These are phyloP conservation scores for Carallia pectinifolia DNA, from an alignment of 345 rosid genomes.

Conservation along the genomic window DNA sequence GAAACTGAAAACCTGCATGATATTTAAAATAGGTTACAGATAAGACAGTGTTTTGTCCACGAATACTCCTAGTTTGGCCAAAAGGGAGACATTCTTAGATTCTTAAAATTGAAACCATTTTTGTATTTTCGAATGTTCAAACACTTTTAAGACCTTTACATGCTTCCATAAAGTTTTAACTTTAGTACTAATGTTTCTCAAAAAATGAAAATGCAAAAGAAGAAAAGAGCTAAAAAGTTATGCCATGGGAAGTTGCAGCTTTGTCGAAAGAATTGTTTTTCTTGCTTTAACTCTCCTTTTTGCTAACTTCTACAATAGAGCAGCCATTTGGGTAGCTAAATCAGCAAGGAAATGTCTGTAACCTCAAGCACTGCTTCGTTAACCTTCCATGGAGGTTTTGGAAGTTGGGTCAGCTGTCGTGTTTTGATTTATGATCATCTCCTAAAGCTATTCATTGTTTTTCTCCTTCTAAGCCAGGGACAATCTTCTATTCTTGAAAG, in stretches of 20 bases:
- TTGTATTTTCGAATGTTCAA: too few relatives aligned
- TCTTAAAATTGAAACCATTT: background rate
- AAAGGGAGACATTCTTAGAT: background rate
- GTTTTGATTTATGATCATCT: slow-evolving; percentile 14
- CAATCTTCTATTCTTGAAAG: slow-evolving; percentile 83
- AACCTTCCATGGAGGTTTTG: background rate
- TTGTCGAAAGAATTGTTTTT: too few relatives aligned
- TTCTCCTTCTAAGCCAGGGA: slow-evolving; percentile 65
- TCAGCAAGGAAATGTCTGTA: background rate
- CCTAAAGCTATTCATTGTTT: slow-evolving; percentile 28
- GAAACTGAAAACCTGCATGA: background rate
- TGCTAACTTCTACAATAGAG: too few relatives aligned
- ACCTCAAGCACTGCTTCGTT: background rate
- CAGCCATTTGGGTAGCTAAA: background rate
- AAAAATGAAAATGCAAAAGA: too few relatives aligned
- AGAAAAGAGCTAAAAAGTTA: too few relatives aligned
- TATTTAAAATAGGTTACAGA: background rate
- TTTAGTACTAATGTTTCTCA: too few relatives aligned
- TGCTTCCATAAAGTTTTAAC: too few relatives aligned
- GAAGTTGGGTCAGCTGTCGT: background rate
- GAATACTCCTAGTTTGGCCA: background rate
- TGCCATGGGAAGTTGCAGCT: too few relatives aligned
- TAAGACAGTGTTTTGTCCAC: slow-evolving; percentile 21
- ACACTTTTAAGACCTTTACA: too few relatives aligned
- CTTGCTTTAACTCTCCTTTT: too few relatives aligned